Conservation (phyloP, 2,329 filamentous ascomycete species). For the Venturia pyrina region DNA sequence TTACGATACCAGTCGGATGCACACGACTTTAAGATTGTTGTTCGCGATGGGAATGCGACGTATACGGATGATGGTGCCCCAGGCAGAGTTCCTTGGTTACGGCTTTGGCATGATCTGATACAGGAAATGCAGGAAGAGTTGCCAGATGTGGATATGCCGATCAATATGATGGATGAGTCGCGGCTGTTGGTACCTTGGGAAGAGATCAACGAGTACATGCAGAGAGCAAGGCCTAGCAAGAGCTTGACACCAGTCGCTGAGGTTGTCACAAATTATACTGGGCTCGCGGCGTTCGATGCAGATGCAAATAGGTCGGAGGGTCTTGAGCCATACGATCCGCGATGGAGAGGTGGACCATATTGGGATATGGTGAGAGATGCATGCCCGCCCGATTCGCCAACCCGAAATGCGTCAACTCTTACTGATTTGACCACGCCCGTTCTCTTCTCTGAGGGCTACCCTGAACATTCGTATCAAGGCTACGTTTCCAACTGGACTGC, state of each 20-base stretch:
- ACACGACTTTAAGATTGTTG: constrained; percentile 28
- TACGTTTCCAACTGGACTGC: constrained; percentile 39
- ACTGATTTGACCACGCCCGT: constrained; percentile 29
- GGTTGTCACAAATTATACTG: constrained; percentile 21
- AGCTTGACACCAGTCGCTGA: constrained; percentile 20
- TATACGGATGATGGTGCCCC: constrained; percentile 21
- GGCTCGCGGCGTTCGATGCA: constrained; percentile 16
- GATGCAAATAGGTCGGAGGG: constrained; percentile 18
- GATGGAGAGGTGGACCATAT: constrained; percentile 26
- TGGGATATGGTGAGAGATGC: constrained; percentile 34
- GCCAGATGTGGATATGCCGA: constrained; percentile 15
- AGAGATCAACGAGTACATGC: constrained; percentile 24
- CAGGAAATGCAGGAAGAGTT: constrained; percentile 10
- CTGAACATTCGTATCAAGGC: constrained; percentile 28
- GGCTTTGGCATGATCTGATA: constrained; percentile 30
- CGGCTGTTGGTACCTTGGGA: constrained; percentile 15
- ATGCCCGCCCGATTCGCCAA: constrained; percentile 29
- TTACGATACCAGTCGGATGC: constrained; percentile 32
- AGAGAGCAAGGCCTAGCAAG: constrained; percentile 22
- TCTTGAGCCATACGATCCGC: constrained; percentile 21
- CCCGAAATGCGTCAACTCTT: constrained; percentile 23
- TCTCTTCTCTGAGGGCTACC: constrained; percentile 21
- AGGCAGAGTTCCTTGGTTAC: constrained; percentile 25
- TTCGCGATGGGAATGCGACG: constrained; percentile 30
- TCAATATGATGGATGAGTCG: constrained; percentile 16